These are phyloP conservation scores for Phaffia tasmanica DNA, from an alignment of 768 basidiomycete species.

Conservation along the genomic window DNA sequence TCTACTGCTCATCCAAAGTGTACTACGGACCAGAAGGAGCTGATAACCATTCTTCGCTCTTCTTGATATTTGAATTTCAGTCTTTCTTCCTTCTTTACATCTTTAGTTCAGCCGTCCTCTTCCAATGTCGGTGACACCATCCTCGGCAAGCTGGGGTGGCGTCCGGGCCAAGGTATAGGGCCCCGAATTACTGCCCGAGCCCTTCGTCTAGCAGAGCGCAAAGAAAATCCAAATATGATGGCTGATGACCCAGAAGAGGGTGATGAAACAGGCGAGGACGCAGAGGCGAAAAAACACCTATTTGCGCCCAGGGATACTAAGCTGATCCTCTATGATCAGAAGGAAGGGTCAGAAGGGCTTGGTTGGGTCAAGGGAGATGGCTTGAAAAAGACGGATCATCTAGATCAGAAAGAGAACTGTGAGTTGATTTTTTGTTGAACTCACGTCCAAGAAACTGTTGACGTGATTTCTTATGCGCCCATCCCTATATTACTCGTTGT, in stretches of 20 bases:
- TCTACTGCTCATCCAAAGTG: not conserved
- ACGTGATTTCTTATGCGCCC: not conserved
- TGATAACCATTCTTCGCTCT: constrained; percentile 45
- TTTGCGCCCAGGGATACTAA: constrained; percentile 75
- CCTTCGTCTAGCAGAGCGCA: constrained; percentile 44
- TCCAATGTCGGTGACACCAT: constrained; percentile 75
- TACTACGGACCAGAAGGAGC: not conserved
- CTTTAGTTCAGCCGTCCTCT: constrained; percentile 60
- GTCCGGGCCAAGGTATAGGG: constrained; percentile 81
- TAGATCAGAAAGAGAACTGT: constrained; percentile 5
- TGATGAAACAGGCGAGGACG: constrained; percentile 40
- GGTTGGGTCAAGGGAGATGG: constrained; percentile 52
- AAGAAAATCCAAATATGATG: constrained; percentile 36
- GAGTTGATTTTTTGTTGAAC: not conserved
- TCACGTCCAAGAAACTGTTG: not conserved
- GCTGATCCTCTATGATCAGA: constrained; percentile 51
- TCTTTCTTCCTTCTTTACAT: constrained; percentile 32
- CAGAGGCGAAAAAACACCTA: constrained; percentile 73
- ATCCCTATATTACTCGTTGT: not conserved
- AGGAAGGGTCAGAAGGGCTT: constrained; percentile 68
- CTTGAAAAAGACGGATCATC: constrained; percentile 4
- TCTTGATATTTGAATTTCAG: constrained; percentile 32
- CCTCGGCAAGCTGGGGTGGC: constrained; percentile 93
- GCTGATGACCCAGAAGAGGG: constrained; percentile 44
- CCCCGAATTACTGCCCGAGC: constrained; percentile 70